These are phyloP conservation scores for Fusarium globosum DNA, from an alignment of 2,329 filamentous ascomycete genomes.

Conservation along the genomic window DNA sequence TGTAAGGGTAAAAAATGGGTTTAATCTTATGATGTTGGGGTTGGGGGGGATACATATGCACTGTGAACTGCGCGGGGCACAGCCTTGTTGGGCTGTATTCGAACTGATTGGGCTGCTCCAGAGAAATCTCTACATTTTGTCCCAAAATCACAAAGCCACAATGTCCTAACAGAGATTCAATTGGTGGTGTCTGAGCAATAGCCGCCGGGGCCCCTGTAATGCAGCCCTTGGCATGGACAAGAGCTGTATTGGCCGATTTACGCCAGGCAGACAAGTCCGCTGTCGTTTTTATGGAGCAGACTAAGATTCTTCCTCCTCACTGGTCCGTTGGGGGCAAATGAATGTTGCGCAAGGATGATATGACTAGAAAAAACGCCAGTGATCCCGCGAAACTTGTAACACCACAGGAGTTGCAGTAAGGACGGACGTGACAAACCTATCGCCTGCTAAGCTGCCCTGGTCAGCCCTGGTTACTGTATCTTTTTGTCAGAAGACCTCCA, in stretches of 20 bases:
- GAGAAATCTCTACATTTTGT: neutral
- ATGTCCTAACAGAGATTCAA: neutral
- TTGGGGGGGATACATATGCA: rapidly evolving
- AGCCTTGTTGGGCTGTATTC: neutral
- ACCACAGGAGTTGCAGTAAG: no score
- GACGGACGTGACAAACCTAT: no score
- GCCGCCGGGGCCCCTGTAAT: rapidly evolving
- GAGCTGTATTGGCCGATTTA: neutral
- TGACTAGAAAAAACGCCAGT: neutral
- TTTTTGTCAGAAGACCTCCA: neutral
- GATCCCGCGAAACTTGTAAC: no score
- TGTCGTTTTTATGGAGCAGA: neutral
- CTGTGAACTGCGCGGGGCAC: neutral
- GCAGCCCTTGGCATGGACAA: neutral
- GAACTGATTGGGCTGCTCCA: neutral
- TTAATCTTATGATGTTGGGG: rapidly evolving
- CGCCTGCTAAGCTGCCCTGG: neutral
- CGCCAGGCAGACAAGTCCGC: neutral
- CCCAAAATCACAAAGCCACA: neutral
- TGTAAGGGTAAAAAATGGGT: no score
- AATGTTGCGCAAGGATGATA: no score
- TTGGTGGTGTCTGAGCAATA: rapidly evolving
- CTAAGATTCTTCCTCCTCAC: rapidly evolving
- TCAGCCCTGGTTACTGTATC: neutral
- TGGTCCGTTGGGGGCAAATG: rapidly evolving